phyloP scores from a whole-genome alignment of 208 protist species.

The Crithidia expoeki region DNA sequence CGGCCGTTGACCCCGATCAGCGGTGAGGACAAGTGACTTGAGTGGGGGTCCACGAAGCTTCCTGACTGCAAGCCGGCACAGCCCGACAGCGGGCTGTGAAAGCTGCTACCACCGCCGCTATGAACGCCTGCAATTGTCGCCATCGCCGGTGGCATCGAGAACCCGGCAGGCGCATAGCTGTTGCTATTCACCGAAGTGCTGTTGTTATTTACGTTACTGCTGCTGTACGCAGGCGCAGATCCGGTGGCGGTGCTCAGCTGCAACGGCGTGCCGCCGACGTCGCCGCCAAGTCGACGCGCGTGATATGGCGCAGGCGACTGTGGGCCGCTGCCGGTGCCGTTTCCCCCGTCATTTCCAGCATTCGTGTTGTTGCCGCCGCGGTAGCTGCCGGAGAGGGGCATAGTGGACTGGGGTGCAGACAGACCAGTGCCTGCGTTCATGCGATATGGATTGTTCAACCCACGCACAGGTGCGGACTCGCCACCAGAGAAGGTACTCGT shows the following conservation, averaged over 20 bases:
- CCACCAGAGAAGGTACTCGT: conserved; percentile 10
- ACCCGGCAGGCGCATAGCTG: conserved; percentile 45
- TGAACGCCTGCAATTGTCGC: not conserved
- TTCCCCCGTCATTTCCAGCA: not conserved
- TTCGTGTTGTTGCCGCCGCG: conserved; percentile 8
- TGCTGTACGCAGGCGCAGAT: not conserved
- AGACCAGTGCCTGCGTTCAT: conserved; percentile 15
- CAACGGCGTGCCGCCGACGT: not conserved
- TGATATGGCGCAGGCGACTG: conserved; percentile 18
- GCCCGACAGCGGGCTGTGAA: not conserved
- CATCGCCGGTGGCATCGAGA: conserved; percentile 36
- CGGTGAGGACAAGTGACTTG: conserved; percentile 14
- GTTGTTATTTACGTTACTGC: not conserved
- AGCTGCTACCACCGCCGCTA: conserved; percentile 1
- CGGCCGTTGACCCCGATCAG: not conserved
- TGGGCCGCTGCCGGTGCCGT: conserved; percentile 15
- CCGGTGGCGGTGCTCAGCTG: not conserved
- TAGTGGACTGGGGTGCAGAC: conserved; percentile 21
- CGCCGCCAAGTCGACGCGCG: conserved; percentile 8
- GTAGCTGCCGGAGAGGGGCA: conserved; percentile 20
- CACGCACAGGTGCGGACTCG: conserved; percentile 21
- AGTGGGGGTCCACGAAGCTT: conserved; percentile 23
- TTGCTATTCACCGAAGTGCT: conserved; percentile 17
- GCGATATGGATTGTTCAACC: conserved; percentile 37
- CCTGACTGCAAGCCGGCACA: conserved; percentile 7